phyloP scores from a whole-genome alignment of 345 rosid species.

The Lepidium sativum region DNA sequence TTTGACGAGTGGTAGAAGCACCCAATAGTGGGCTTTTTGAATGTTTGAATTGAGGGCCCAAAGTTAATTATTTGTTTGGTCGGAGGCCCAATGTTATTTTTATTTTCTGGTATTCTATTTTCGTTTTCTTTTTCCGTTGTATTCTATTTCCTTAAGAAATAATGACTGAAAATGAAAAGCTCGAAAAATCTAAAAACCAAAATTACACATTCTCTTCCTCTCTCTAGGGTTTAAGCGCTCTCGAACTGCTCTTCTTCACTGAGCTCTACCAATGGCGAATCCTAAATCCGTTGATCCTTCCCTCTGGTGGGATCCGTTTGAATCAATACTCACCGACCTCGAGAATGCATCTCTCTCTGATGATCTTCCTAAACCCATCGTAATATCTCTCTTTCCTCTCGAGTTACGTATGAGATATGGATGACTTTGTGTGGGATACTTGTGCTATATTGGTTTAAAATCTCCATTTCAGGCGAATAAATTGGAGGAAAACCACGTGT shows the following conservation, averaged over 20 bases:
- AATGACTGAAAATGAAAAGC: constrained; percentile 11
- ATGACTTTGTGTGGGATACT: not conserved
- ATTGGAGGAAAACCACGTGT: constrained; percentile 57
- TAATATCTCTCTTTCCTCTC: constrained; percentile 18
- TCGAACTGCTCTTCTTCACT: not conserved
- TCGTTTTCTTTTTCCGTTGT: too few species aligned
- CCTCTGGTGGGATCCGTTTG: constrained; percentile 84
- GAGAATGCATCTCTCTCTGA: constrained; percentile 51
- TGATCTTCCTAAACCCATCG: constrained; percentile 48
- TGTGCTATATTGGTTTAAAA: not conserved
- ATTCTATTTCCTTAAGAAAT: not conserved
- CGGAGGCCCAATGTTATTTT: not conserved
- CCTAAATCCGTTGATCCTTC: constrained; percentile 50
- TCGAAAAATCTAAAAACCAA: constrained; percentile 6
- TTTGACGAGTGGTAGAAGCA: not conserved
- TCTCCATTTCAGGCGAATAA: constrained; percentile 49
- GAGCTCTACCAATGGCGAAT: constrained; percentile 38
- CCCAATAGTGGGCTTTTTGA: not conserved
- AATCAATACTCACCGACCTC: constrained; percentile 52
- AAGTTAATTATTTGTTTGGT: not conserved
- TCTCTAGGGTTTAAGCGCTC: constrained; percentile 41
- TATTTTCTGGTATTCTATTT: not conserved
- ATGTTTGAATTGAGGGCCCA: not conserved
- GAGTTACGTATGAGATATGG: not conserved
- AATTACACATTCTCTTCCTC: not conserved